phyloP scores from a whole-genome alignment of 257 asterid species.

The Nicotiana tomentosiformis region DNA sequence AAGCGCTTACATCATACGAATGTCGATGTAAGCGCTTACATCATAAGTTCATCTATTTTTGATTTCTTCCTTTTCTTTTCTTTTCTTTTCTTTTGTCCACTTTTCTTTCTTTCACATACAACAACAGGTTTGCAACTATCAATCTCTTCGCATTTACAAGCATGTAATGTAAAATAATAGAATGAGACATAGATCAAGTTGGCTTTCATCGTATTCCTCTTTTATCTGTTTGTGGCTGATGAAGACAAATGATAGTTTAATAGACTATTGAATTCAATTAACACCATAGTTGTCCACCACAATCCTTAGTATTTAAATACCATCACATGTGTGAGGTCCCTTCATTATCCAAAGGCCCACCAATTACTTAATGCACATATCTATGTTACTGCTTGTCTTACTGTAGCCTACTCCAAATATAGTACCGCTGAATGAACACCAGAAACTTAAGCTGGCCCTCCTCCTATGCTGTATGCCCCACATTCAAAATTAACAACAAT shows the following conservation, averaged over 20 bases:
- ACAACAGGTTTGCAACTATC: no score
- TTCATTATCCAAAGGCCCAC: background rate
- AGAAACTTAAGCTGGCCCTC: no score
- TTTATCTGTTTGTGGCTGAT: background rate
- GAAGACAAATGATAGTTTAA: background rate
- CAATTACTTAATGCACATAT: background rate
- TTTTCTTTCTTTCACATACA: no score
- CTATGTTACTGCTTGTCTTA: background rate
- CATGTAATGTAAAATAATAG: background rate
- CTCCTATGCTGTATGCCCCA: background rate
- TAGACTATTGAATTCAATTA: background rate
- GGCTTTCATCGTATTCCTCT: background rate
- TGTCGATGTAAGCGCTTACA: no score
- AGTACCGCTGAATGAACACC: background rate
- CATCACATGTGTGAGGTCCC: conserved; percentile 3
- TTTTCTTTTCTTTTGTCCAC: no score
- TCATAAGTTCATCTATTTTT: no score
- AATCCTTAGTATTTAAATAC: background rate
- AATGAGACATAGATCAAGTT: background rate
- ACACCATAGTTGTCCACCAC: background rate
- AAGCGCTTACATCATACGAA: no score
- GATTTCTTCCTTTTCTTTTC: no score
- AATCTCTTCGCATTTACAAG: background rate
- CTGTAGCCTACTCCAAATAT: background rate
- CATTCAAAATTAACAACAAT: background rate